Base-by-base conservation (phyloP, 192 early-diverging fungal genomes). In the Piromyces sp. region DNA sequence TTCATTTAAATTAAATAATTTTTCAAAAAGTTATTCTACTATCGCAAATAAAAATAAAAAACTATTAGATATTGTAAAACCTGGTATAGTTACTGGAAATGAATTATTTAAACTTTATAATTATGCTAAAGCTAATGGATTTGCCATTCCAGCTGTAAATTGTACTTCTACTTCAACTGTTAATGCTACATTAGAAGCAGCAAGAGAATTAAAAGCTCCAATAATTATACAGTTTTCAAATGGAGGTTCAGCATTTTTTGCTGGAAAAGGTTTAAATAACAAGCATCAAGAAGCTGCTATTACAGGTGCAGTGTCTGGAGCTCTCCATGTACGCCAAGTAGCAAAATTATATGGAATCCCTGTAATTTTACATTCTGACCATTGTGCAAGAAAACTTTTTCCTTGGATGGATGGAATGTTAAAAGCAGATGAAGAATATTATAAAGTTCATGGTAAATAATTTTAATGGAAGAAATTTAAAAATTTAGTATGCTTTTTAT, bases 371-470 rank as follows among this genome's bases (percentile, higher is more conserved):
- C 96, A 97, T 92, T 94, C 93, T 80, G 96, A 98, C 88, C 96
- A 98, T 92, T 98, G 96, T 88, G 96, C 95, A 85, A 93, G 95
- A 87, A 96, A 97, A 90, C 92, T 98, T 81, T 89, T 98, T 30
- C 95, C 95, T 33, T 98, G 96, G 96, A 96, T 98, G 85, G 96
- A 98, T 81, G 96, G 96, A 82, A 98, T 98, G 96, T 87, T 98
- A 79, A 90, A 86, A 36, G 96, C 96, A 79, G 96, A 98, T 87
- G 95, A 97, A 87, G 94, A 89, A 28, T 68, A 68, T 68, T 68
- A n/a, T 68, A n/a, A 68, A 68, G 11, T 68, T 9, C 51, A 68
- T 68, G 51, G 51, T 68, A 68, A 68, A 26, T 7, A 68, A n/a
- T n/a, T n/a, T n/a, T n/a, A n/a, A n/a, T n/a, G n/a, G n/a, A n/a